phyloP scores from a whole-genome alignment of 306 rosid species.

The Cucumis sativus region Cucumber_9930_V3 NC_026661.2:20228501-20229000 shows the following conservation, averaged over 20 bases:
- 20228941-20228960: slow-evolving; percentile 68
- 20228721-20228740: slow-evolving; percentile 86
- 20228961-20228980: slow-evolving; percentile 60
- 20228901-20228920: slow-evolving; percentile 67
- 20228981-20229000: slow-evolving; percentile 63
- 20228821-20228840: slow-evolving; percentile 57
- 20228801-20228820: slow-evolving; percentile 70
- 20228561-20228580: slow-evolving; percentile 73
- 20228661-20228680: slow-evolving; percentile 73
- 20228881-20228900: slow-evolving; percentile 55
- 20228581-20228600: slow-evolving; percentile 64
- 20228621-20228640: slow-evolving; percentile 79
- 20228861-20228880: slow-evolving; percentile 67
- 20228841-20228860: slow-evolving; percentile 97
- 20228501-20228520: slow-evolving; percentile 89
- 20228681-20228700: slow-evolving; percentile 61
- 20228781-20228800: slow-evolving; percentile 48
- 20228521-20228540: slow-evolving; percentile 92
- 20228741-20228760: slow-evolving; percentile 83
- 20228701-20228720: slow-evolving; percentile 75
- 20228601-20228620: slow-evolving; percentile 48
- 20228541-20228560: slow-evolving; percentile 80
- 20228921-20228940: slow-evolving; percentile 74
- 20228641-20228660: slow-evolving; percentile 83
- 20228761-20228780: slow-evolving; percentile 84